A percentile compares a stretch with the other conserved stretches of the same genome.
Conservation (phyloP, 352 stramenopile species). For the Nothophytophthora sp. region DNA sequence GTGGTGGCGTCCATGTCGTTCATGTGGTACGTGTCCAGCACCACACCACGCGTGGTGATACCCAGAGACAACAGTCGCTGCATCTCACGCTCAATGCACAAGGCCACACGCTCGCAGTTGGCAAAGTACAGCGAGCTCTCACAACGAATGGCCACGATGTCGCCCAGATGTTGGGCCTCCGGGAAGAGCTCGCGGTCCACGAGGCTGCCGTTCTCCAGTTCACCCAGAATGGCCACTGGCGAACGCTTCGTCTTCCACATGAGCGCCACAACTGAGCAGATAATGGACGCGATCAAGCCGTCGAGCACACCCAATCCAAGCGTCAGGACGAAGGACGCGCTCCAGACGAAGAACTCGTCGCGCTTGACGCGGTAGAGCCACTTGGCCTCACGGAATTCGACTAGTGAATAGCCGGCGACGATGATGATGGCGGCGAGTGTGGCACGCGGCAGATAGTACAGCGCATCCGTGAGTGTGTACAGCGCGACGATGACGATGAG, state of each 20-base stretch:
- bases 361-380: slow-evolving; percentile 70
- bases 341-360: slow-evolving; percentile 61
- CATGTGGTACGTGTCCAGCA: slow-evolving; percentile 46
- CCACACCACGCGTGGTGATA: slow-evolving; percentile 33
- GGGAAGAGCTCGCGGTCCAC: slow-evolving; percentile 35
- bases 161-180: slow-evolving; percentile 21
- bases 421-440: slow-evolving; percentile 89
- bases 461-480: slow-evolving; percentile 78
- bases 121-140: slow-evolving; percentile 63
- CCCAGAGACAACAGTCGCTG: slow-evolving; percentile 13
- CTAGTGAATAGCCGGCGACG: slow-evolving; percentile 82
- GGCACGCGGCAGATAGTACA: slow-evolving; percentile 84
- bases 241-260: slow-evolving; percentile 57
- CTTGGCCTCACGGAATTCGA: slow-evolving; percentile 88
- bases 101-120: slow-evolving; percentile 51
- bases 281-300: slow-evolving; percentile 50
- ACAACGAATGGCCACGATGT: slow-evolving; percentile 41
- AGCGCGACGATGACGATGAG: slow-evolving; percentile 84
- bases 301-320: slow-evolving; percentile 48
- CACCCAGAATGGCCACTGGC: slow-evolving; percentile 34
- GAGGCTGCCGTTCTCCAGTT: slow-evolving; percentile 39
- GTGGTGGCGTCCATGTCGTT: slow-evolving; percentile 67
- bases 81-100: slow-evolving; percentile 45
- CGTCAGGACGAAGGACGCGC: slow-evolving; percentile 49
- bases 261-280: slow-evolving; percentile 53